Percentiles rank a stretch among this genome's conserved stretches.
Evolutionary conservation across 305 asterid species (phyloP).

Genomic region (Coffea humblotiana): DNA sequence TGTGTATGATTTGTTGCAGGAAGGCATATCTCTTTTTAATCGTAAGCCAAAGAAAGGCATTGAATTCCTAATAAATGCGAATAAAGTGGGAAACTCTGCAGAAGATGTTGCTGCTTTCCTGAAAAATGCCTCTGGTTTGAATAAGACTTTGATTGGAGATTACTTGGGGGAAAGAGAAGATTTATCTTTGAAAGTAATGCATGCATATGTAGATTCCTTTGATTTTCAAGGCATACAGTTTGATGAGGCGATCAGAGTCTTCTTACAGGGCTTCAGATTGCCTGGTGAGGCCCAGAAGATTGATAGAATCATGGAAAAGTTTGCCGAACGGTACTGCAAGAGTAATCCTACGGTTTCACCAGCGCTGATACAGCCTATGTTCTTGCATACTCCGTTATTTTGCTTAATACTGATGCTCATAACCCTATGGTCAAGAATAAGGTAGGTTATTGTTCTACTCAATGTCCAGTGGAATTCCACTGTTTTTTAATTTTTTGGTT

Average conservation of each 20-base stretch:
- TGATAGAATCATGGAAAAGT: constrained; percentile 97
- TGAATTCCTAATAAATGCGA: constrained; percentile 88
- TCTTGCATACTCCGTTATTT: constrained; percentile 95
- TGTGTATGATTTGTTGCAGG: constrained; percentile 66
- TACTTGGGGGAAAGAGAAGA: constrained; percentile 99
- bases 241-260: constrained; percentile 95
- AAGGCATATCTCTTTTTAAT: constrained; percentile 97
- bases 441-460: constrained; percentile 45
- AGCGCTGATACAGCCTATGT: constrained; percentile 99
- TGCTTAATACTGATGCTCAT: constrained; percentile 98
- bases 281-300: constrained; percentile 99
- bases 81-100: constrained; percentile 91
- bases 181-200: constrained; percentile 91
- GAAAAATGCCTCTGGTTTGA: constrained; percentile 81
- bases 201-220: constrained; percentile 96
- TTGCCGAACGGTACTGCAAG: constrained; percentile 96
- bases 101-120: constrained; percentile 92
- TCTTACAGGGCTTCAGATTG: constrained; percentile 89
- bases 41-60: constrained; percentile 98
- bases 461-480: background rate
- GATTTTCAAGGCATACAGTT: constrained; percentile 91
- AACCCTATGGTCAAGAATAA: constrained; percentile 97
- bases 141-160: constrained; percentile 93
- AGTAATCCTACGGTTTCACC: constrained; percentile 81
- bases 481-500: background rate